A percentile compares a stretch with the other conserved stretches of the same genome.
Conservation (phyloP, 768 basidiomycete genomes). For the Leucocoprinus sp. region DNA sequence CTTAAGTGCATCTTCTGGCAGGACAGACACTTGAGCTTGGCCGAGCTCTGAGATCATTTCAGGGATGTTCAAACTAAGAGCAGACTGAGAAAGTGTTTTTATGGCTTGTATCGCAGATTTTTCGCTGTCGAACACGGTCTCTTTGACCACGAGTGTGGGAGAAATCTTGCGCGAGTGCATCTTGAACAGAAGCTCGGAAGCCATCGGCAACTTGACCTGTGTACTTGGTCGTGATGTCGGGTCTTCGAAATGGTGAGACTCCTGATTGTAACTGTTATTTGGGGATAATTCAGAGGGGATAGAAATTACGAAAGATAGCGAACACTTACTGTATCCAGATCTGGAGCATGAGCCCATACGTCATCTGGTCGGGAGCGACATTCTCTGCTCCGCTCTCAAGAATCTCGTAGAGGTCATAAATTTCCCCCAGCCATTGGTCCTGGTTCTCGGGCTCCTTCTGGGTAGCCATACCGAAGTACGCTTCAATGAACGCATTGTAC, state of each 20-base stretch:
- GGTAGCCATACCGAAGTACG: slow-evolving; percentile 53
- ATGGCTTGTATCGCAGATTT: slow-evolving; percentile 53
- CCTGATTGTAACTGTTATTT: no score
- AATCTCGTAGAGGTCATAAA: slow-evolving; percentile 49
- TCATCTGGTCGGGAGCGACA: slow-evolving; percentile 42
- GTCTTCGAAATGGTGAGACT: no score
- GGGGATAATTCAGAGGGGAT: no score
- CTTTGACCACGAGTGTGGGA: slow-evolving; percentile 43
- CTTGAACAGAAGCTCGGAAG: no score
- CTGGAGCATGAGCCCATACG: slow-evolving; percentile 65
- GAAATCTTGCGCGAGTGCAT: slow-evolving; percentile 43
- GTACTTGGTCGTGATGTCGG: no score
- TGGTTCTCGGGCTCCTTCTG: slow-evolving; percentile 34
- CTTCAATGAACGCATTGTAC: slow-evolving; percentile 62
- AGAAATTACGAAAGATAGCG: no score
- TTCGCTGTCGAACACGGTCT: slow-evolving; percentile 45
- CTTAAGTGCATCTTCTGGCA: slow-evolving; percentile 33
- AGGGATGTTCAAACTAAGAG: slow-evolving; percentile 18
- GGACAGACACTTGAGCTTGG: slow-evolving; percentile 38
- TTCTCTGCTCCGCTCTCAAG: slow-evolving; percentile 45
- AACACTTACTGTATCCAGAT: slow-evolving; percentile 32
- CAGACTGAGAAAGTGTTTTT: slow-evolving; percentile 47
- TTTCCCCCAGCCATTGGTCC: slow-evolving; percentile 53
- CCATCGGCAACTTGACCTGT: no score
- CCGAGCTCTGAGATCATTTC: slow-evolving; percentile 9